Conservation (phyloP, 139 green algal genomes). For the Ulvella scutata region DNA sequence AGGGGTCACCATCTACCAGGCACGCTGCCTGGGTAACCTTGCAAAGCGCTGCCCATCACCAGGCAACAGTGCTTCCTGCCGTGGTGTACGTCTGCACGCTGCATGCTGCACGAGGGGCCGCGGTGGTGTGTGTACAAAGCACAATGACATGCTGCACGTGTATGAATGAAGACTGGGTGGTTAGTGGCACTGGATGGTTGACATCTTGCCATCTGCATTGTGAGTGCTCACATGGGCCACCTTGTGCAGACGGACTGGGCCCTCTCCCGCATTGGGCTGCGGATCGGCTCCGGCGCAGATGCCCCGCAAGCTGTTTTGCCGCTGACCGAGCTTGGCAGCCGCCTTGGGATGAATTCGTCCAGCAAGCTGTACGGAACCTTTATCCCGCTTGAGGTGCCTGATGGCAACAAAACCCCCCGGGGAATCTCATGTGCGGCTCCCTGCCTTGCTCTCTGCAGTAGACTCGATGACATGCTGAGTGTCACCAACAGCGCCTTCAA, state of each 20-base stretch:
- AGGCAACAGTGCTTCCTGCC: too few species aligned
- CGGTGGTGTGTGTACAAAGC: too few species aligned
- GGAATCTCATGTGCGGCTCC: conserved; percentile 44
- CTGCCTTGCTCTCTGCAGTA: neutral
- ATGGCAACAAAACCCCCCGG: conserved; percentile 14
- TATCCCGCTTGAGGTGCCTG: conserved; percentile 33
- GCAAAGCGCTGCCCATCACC: too few species aligned
- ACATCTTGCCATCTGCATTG: too few species aligned
- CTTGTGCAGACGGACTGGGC: conserved; percentile 81
- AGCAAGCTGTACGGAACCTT: conserved; percentile 65
- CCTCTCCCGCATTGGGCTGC: conserved; percentile 59
- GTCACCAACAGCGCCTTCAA: too few species aligned
- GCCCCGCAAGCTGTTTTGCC: neutral
- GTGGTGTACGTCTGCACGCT: too few species aligned
- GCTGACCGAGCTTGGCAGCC: neutral
- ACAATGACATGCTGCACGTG: too few species aligned
- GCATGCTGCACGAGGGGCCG: too few species aligned
- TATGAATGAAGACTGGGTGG: too few species aligned
- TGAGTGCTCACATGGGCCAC: neutral
- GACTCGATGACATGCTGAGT: neutral
- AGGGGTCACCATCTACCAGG: conserved; percentile 72
- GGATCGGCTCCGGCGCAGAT: conserved; percentile 15
- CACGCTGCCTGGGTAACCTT: too few species aligned
- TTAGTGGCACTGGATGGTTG: neutral
- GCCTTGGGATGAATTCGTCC: conserved; percentile 5